Percentiles rank a stretch among this genome's conserved stretches.
phyloP scores from a whole-genome alignment of 2,329 filamentous ascomycete genomes.

The Lecanoromycetidae sp. region DNA sequence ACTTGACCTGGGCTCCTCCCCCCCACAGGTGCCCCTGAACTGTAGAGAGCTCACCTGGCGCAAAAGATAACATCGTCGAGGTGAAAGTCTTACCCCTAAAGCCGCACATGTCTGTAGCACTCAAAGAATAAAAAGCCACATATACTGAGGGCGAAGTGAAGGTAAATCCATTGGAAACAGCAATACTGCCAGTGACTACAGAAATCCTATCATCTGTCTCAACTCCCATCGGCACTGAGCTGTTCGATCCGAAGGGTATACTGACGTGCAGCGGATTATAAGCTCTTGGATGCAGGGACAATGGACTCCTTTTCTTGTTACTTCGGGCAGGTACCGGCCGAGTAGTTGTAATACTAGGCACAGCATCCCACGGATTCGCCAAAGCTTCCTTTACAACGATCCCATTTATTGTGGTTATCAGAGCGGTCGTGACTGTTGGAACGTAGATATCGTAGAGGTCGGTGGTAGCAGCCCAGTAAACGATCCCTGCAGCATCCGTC shows the following conservation, averaged over 20 bases:
- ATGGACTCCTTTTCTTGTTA: neutral
- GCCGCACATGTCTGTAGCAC: conserved; percentile 2
- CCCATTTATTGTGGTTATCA: neutral
- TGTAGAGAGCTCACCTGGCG: conserved; percentile 9
- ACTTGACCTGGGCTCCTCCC: neutral
- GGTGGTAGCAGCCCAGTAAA: neutral
- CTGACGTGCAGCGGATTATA: neutral
- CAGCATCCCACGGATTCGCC: neutral
- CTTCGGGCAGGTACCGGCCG: neutral
- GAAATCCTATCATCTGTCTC: neutral
- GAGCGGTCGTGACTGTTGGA: neutral
- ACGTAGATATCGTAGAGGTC: conserved; percentile 1
- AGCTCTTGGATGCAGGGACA: neutral
- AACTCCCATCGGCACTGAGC: neutral
- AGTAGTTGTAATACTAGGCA: neutral
- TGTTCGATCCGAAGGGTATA: neutral
- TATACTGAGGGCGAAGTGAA: conserved; percentile 5
- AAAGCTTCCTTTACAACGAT: neutral
- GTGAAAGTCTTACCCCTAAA: neutral
- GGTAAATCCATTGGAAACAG: neutral
- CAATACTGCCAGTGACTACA: neutral
- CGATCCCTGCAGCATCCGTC: neutral
- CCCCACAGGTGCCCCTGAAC: neutral
- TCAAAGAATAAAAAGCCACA: neutral
- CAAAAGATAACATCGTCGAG: conserved; percentile 3